Evolutionary conservation across 345 rosid genomes (phyloP).

Genomic region (Carallia brachiata): DNA sequence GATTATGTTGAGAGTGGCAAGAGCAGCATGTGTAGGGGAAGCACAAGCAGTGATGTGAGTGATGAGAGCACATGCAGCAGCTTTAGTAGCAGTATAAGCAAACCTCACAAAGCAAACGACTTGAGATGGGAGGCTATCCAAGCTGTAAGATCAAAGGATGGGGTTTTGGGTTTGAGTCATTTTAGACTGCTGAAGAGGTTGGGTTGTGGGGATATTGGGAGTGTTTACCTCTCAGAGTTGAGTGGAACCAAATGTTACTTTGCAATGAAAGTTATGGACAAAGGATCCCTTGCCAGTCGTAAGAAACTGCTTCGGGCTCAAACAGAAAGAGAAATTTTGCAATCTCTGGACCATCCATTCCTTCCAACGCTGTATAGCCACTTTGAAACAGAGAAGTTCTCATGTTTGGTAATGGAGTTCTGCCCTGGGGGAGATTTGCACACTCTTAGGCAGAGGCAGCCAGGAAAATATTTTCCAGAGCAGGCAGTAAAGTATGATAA

Average conservation of each 20-base stretch:
- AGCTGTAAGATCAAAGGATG: slow-evolving; percentile 66
- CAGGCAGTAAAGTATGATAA: slow-evolving; percentile 83
- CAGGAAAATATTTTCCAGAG: slow-evolving; percentile 82
- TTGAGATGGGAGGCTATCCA: slow-evolving; percentile 95
- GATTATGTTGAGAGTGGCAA: slow-evolving; percentile 83
- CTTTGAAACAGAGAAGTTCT: slow-evolving; percentile 89
- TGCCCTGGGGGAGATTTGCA: slow-evolving; percentile 96
- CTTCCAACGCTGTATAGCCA: slow-evolving; percentile 86
- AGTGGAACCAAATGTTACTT: slow-evolving; percentile 82
- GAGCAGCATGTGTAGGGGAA: slow-evolving; percentile 88
- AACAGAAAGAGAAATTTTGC: slow-evolving; percentile 88
- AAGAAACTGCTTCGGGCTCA: slow-evolving; percentile 93
- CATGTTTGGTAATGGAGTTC: slow-evolving; percentile 90
- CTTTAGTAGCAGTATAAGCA: slow-evolving; percentile 78
- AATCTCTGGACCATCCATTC: slow-evolving; percentile 86
- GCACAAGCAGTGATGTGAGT: slow-evolving; percentile 85
- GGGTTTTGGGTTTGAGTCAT: slow-evolving; percentile 70
- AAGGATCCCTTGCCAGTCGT: slow-evolving; percentile 80
- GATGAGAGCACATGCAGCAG: slow-evolving; percentile 93
- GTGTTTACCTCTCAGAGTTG: slow-evolving; percentile 87
- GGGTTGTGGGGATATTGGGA: slow-evolving; percentile 93
- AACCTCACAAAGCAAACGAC: slow-evolving; percentile 89
- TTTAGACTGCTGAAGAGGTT: slow-evolving; percentile 83
- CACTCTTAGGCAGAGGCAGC: slow-evolving; percentile 89
- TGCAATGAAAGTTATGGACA: slow-evolving; percentile 97